Percentiles rank a stretch among this genome's conserved stretches.
phyloP scores from a whole-genome alignment of 768 basidiomycete species.

The Hericium erinaceus region DNA sequence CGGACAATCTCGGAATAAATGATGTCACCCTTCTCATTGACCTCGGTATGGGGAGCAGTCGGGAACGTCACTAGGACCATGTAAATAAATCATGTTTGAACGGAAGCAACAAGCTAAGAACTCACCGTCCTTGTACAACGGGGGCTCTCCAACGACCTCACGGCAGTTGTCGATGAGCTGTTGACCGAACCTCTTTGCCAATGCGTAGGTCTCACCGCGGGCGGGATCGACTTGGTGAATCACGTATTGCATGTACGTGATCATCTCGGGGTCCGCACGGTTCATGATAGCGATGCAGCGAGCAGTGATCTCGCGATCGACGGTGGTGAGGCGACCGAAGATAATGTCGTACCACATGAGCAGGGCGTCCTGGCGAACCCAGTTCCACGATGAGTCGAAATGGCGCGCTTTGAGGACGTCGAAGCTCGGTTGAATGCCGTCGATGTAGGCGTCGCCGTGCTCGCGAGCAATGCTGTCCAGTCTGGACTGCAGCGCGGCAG shows the following conservation, averaged over 20 bases:
- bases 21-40: conserved; percentile 90
- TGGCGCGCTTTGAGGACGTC: conserved; percentile 93
- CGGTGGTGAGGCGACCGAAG: conserved; percentile 86
- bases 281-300: conserved; percentile 97
- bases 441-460: conserved; percentile 89
- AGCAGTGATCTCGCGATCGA: conserved; percentile 94
- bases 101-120: conserved; percentile 5
- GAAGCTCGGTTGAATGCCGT: conserved; percentile 92
- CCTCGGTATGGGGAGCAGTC: conserved; percentile 91
- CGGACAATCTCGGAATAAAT: conserved; percentile 92
- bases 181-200: conserved; percentile 97
- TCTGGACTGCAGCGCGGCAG: conserved; percentile 64
- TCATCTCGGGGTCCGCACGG: conserved; percentile 86
- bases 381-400: conserved; percentile 99
- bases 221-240: conserved; percentile 75
- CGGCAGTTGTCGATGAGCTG: conserved; percentile 90
- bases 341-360: conserved; percentile 99
- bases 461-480: conserved; percentile 85
- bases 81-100: not conserved
- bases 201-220: conserved; percentile 83
- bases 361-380: conserved; percentile 95
- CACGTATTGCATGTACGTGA: conserved; percentile 93
- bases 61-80: conserved; percentile 79
- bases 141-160: conserved; percentile 75
- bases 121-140: conserved; percentile 92